Evolutionary conservation across 2,329 filamentous ascomycete genomes (phyloP), one percentile per base, ranked within the genome.

Genomic region (Colletotrichum tropicicola): DNA sequence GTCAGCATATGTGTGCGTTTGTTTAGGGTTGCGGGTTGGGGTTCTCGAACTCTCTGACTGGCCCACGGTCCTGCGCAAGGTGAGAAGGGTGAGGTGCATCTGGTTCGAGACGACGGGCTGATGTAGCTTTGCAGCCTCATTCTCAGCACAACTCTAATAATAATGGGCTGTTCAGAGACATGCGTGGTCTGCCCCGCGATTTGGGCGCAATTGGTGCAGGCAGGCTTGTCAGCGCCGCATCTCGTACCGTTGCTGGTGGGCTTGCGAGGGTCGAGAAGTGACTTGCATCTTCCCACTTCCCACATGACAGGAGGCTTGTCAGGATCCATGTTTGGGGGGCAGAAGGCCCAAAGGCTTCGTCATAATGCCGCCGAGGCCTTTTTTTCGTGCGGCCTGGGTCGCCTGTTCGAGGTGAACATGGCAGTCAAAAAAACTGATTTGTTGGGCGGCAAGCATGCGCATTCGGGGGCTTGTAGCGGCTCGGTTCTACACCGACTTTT

Each of bases 401-500:
- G 58, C 7, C 44, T 25, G 17, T 30, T 19, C n/a, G 37, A 55
- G 17, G 23, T 32, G 44, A 56, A 65, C 56, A 51, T 25, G 41
- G 57, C 49, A 62, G 35, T 49, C 27, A 43, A 44, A 45, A 25
- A 37, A 43, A 53, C n/a, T 66, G 32, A 59, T 59, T 64, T 65
- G 39, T 54, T 66, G 59, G 59, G 59, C 48, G 59, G 63, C 63
- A 59, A 53, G 30, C 63, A 66, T 64, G 63, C 35, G 45, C 59
- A 51, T 43, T 55, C 35, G 45, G 27, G 45, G 44, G 49, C 62
- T 51, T 35, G 32, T 48, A 43, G 59, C 53, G 63, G 51, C 53
- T 61, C 60, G 41, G 28, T 43, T 52, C 66, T 67, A 67, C 66
- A 68, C 66, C 66, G 66, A 68, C 66, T 68, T 68, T 66, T 60